Evolutionary conservation across 2,329 filamentous ascomycete genomes (phyloP), one percentile per base, ranked within the genome.

Genomic region (Aureobasidium sp.): DNA sequence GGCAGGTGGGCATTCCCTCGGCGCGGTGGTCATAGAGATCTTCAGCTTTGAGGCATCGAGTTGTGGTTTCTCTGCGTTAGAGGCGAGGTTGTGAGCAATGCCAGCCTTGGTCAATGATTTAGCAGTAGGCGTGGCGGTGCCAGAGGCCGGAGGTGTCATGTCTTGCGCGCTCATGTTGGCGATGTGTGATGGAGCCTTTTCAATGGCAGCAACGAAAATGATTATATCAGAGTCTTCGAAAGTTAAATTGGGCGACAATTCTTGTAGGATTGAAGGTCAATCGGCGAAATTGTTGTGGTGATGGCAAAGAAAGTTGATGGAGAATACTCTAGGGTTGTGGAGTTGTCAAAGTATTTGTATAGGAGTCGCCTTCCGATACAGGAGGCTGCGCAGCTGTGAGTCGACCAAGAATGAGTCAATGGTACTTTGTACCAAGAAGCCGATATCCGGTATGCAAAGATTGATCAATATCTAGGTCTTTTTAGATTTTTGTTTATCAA

Each of bases 21-120:
- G 72, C 4, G 63, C 52, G 2, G 61, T 64, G 55, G 69, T 74
- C 63, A 69, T 66, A 52, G 67, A 71, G 55, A 65, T 67, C 54
- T 63, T 66, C 51, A 74, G 66, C 34, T 64, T 66, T 35, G 73
- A 74, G 42, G 73, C 72, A 54, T 75, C 70, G 37, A 76, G 66
- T 11, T 51, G 52, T 12, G 66, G 57, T 29, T 58, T 54, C 53
- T 67, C 61, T 61, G 67, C 64, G 57, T 70, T 66, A 57, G 67
- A 66, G 11, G 64, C 66, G 45, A 60, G 62, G 39, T 59, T 55
- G 55, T 68, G 64, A 60, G 65, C 64, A 59, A 70, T 66, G 57
- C 68, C 68, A 16, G 66, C 66, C 52, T 64, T 58, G 34, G 65
- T 68, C 45, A 70, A 63, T 45, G 61, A 59, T 7, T 67, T 63